Evolutionary conservation across 106 monocot genomes (phyloP), one percentile per base, ranked within the genome.

Genomic region (Triglochin maritima): DNA sequence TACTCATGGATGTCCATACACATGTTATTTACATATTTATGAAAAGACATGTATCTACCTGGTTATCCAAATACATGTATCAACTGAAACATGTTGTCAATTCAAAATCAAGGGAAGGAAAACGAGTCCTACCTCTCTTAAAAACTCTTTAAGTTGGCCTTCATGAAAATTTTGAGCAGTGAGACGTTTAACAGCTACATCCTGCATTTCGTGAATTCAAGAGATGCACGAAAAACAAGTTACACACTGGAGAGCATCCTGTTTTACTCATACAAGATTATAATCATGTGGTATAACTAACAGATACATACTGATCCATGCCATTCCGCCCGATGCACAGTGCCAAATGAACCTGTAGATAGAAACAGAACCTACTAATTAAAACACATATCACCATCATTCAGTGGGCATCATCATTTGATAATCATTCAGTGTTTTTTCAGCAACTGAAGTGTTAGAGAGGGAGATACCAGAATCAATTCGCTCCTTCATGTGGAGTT

Each of bases 131-230:
- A 90, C 90, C 87, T 91, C 90, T 73, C 86, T 84, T n/a, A 91
- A 67, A 71, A 91, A 91, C 60, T 84, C 90, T 62, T 82, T 87
- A 57, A 84, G 56, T 54, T 80, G 79, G 61, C 76, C 79, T 17
- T 86, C 84, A 75, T 70, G 64, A 61, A 91, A 84, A 78, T 90
- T 84, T 70, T 90, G 90, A 57, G 84, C 84, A 42, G 75, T 75
- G 60, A 87, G 87, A 56, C 86, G 79, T 66, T 91, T 91, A 50
- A 91, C 90, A 53, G 87, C 90, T 79, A 91, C 87, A 82, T 91
- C 90, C 90, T 91, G 79, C 69, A 77, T 44, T 14, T n/a, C n/a
- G n/a, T n/a, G n/a, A n/a, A n/a, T n/a, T n/a, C n/a, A n/a, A n/a
- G n/a, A n/a, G n/a, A n/a, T n/a, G n/a, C n/a, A n/a, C 53, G 7